Evolutionary conservation across 2,329 filamentous ascomycete species (phyloP).

Genomic region (Pseudogymnoascus sp.): DNA sequence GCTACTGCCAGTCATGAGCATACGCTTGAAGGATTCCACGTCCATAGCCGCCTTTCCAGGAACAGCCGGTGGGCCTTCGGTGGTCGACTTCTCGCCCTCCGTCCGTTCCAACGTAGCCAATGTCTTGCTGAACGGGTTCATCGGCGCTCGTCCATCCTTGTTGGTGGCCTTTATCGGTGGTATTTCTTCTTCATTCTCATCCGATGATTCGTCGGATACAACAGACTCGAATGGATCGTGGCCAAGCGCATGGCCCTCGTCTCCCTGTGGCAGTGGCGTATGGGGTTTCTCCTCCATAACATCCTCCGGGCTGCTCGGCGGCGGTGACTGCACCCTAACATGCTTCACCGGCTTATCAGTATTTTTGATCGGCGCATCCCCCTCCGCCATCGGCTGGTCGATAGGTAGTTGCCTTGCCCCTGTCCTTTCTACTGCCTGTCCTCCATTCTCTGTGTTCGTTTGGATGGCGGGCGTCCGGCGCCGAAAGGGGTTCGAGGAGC

Average conservation of each 20-base stretch:
- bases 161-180: constrained; percentile 15
- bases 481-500: constrained; percentile 29
- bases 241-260: constrained; percentile 21
- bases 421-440: not conserved
- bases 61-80: constrained; percentile 14
- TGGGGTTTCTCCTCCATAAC: constrained; percentile 19
- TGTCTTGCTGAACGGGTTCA: constrained; percentile 52
- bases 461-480: constrained; percentile 14
- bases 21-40: constrained; percentile 68
- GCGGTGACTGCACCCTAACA: constrained; percentile 59
- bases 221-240: constrained; percentile 28
- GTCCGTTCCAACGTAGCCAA: constrained; percentile 42
- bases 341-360: constrained; percentile 52
- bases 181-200: constrained; percentile 17
- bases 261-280: constrained; percentile 27
- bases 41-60: constrained; percentile 48
- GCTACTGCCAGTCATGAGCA: constrained; percentile 66
- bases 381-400: constrained; percentile 11
- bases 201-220: constrained; percentile 27
- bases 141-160: constrained; percentile 27
- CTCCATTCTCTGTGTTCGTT: not conserved
- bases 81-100: constrained; percentile 16
- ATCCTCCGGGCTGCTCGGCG: constrained; percentile 39
- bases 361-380: constrained; percentile 20
- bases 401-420: not conserved